These are phyloP conservation scores for Sclerotinia glacialis DNA, from an alignment of 2,329 filamentous ascomycete species.

Conservation along the genomic window DNA sequence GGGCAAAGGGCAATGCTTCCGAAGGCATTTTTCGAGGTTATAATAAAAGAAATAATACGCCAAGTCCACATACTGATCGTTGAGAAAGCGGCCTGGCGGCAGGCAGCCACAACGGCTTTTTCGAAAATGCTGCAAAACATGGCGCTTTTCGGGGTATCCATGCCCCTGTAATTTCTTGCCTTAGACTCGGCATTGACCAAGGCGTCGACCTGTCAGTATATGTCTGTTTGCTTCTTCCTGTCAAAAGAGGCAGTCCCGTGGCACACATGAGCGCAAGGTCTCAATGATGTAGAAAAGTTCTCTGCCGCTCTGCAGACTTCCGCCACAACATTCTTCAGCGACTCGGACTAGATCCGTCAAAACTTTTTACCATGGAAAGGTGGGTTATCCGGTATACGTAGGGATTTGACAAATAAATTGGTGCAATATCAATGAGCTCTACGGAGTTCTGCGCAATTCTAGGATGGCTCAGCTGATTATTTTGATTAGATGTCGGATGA, in stretches of 20 bases:
- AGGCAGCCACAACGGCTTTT: constrained; percentile 6
- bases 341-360: background rate
- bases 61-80: constrained; percentile 1
- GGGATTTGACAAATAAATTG: background rate
- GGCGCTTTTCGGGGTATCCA: background rate
- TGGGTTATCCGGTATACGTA: background rate
- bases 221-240: constrained; percentile 1
- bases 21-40: background rate
- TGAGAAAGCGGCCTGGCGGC: background rate
- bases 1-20: background rate
- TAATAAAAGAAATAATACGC: background rate
- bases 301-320: background rate
- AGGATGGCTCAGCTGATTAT: background rate
- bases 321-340: background rate
- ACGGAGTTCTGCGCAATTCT: background rate
- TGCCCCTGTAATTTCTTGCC: background rate
- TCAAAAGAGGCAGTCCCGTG: background rate
- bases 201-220: background rate
- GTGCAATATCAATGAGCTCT: background rate
- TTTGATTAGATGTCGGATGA: background rate
- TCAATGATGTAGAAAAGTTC: background rate
- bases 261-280: background rate
- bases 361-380: background rate
- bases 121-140: background rate
- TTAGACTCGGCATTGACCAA: background rate